Percentiles rank a stretch among this genome's conserved stretches.
These are phyloP conservation scores for Termitomyces sp. DNA, from an alignment of 768 basidiomycete genomes.

Conservation along the genomic window DNA sequence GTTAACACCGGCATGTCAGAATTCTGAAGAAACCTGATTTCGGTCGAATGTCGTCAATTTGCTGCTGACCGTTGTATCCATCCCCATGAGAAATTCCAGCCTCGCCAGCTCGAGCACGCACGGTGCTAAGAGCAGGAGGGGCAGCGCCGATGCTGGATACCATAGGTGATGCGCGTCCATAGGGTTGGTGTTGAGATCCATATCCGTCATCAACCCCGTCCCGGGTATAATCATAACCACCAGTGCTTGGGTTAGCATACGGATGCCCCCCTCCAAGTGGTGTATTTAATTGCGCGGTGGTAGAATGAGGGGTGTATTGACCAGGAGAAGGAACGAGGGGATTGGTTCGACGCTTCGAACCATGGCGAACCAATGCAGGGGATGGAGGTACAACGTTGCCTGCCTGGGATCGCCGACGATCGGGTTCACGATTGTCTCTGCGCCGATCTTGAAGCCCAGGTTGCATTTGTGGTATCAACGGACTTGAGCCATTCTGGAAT, in stretches of 20 bases:
- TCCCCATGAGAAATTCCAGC: slow-evolving; percentile 61
- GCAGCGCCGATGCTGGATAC: slow-evolving; percentile 64
- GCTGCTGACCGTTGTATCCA: slow-evolving; percentile 55
- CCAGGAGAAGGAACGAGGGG: slow-evolving; percentile 59
- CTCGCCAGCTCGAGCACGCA: slow-evolving; percentile 69
- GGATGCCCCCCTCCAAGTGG: slow-evolving; percentile 62
- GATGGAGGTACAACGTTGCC: slow-evolving; percentile 66
- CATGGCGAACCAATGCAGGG: slow-evolving; percentile 74
- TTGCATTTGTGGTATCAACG: slow-evolving; percentile 65
- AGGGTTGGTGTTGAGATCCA: slow-evolving; percentile 47
- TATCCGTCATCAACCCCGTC: slow-evolving; percentile 55
- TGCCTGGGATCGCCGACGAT: slow-evolving; percentile 59
- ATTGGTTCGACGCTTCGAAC: slow-evolving; percentile 65
- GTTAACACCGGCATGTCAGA: slow-evolving; percentile 75
- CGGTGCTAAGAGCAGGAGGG: slow-evolving; percentile 69
- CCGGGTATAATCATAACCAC: slow-evolving; percentile 55
- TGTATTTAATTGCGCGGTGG: slow-evolving; percentile 71
- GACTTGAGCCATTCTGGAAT: slow-evolving; percentile 51
- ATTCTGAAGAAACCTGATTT: slow-evolving; percentile 61
- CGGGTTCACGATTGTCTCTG: slow-evolving; percentile 56
- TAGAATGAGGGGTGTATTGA: slow-evolving; percentile 67
- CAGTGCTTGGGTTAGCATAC: slow-evolving; percentile 58
- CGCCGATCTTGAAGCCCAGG: slow-evolving; percentile 50
- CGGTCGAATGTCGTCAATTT: slow-evolving; percentile 48
- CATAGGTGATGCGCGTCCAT: slow-evolving; percentile 84